phyloP scores from a whole-genome alignment of 2,329 filamentous ascomycete genomes.

The Colletotrichum higginsianum region DNA sequence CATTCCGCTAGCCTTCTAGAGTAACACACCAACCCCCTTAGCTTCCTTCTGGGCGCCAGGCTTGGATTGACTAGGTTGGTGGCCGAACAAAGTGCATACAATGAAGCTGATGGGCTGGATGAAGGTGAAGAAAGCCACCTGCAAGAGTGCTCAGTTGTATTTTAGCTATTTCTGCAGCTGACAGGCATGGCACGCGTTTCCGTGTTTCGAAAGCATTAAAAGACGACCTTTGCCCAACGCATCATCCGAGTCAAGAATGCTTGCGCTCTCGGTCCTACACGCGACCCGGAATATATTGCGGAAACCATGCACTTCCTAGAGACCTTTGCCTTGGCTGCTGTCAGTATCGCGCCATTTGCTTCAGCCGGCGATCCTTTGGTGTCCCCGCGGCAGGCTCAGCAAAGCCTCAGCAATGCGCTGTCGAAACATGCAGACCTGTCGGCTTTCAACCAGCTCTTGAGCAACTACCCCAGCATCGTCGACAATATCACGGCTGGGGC shows the following conservation, averaged over 20 bases:
- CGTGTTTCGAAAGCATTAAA: conserved; percentile 3
- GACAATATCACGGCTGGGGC: neutral
- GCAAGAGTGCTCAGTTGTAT: conserved; percentile 1
- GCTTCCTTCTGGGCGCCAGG: conserved; percentile 10
- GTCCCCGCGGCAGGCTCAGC: neutral
- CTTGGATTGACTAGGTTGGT: conserved; percentile 7
- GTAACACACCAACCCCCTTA: conserved; percentile 5
- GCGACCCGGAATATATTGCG: neutral
- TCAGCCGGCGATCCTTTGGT: neutral
- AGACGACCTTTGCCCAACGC: neutral
- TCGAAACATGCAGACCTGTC: conserved; percentile 28
- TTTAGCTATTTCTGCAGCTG: conserved; percentile 11
- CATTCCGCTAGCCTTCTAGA: conserved; percentile 5
- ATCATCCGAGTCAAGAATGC: neutral
- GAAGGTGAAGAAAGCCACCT: conserved; percentile 5
- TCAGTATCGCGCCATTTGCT: neutral
- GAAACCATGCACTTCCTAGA: conserved; percentile 19
- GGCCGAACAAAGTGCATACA: neutral
- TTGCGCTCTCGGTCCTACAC: too few relatives aligned
- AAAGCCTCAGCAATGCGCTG: conserved; percentile 27
- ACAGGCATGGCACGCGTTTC: neutral
- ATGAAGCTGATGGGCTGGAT: conserved; percentile 6
- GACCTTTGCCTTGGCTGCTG: neutral
- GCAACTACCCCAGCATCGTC: conserved; percentile 25
- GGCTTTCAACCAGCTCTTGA: conserved; percentile 32